These are phyloP conservation scores for Emericellopsis cladophorae DNA, from an alignment of 2,329 filamentous ascomycete species.

Conservation along the genomic window DNA sequence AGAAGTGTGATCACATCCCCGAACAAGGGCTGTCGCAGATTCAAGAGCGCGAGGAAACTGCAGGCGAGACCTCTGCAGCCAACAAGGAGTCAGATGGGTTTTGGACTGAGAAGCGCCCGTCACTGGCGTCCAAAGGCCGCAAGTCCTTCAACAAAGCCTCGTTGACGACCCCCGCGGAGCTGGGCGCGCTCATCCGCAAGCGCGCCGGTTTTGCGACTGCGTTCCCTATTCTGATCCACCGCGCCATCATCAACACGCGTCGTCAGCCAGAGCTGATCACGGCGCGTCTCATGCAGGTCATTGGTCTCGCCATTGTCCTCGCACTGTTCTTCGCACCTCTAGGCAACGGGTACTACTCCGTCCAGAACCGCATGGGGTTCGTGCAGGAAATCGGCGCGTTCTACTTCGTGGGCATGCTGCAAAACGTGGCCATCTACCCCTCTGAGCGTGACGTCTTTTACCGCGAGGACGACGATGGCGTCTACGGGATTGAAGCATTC, in stretches of 20 bases:
- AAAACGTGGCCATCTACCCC: conserved; percentile 66
- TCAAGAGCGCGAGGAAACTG: neutral
- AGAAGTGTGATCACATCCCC: conserved; percentile 1
- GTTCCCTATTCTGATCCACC: conserved; percentile 54
- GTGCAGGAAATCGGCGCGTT: conserved; percentile 60
- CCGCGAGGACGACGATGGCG: conserved; percentile 60
- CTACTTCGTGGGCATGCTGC: conserved; percentile 67
- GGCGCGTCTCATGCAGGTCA: conserved; percentile 54
- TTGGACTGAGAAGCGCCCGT: conserved; percentile 3
- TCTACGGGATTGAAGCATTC: conserved; percentile 61
- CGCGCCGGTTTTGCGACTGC: conserved; percentile 48
- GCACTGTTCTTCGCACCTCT: conserved; percentile 61
- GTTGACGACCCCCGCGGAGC: conserved; percentile 55
- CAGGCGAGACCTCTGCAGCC: neutral
- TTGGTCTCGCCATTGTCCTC: conserved; percentile 50
- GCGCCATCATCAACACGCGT: conserved; percentile 56
- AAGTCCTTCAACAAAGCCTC: conserved; percentile 27
- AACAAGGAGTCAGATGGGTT: neutral
- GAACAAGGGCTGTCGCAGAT: neutral
- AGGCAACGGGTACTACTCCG: conserved; percentile 52
- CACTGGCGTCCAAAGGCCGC: conserved; percentile 10
- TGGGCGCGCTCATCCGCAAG: conserved; percentile 54
- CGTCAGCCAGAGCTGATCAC: conserved; percentile 52
- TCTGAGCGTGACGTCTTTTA: conserved; percentile 65
- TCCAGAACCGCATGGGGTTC: conserved; percentile 65